Evolutionary conservation across 2,329 filamentous ascomycete species (phyloP).

Genomic region (Aspergillus proliferans): DNA sequence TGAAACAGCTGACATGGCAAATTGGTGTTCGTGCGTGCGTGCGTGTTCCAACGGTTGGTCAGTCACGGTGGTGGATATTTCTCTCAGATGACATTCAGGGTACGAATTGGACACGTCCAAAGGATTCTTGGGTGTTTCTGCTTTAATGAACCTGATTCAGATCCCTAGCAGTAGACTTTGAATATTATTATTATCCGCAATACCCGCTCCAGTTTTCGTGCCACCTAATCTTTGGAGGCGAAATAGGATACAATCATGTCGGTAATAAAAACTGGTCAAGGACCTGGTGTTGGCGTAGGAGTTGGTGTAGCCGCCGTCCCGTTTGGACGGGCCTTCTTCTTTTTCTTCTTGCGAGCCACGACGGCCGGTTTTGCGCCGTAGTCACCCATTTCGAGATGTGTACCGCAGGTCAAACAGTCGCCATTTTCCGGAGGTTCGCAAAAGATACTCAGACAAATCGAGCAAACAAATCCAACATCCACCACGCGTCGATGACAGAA

Average conservation of each 20-base stretch:
- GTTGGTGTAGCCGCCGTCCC: constrained; percentile 53
- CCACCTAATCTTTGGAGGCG: too few species aligned
- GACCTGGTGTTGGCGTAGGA: constrained; percentile 43
- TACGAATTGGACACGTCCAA: not conserved
- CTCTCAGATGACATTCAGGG: not conserved
- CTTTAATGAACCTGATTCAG: not conserved
- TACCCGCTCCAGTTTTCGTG: not conserved
- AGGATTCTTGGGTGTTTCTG: not conserved
- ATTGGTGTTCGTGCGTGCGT: not conserved
- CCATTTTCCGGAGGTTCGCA: constrained; percentile 60
- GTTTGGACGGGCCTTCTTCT: constrained; percentile 59
- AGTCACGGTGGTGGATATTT: not conserved
- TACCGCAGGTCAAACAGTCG: constrained; percentile 78
- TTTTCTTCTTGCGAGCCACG: constrained; percentile 64
- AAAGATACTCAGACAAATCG: constrained; percentile 92
- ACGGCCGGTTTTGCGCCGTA: constrained; percentile 75
- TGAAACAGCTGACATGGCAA: not conserved
- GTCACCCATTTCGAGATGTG: constrained; percentile 65
- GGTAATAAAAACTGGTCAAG: constrained; percentile 11
- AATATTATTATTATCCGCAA: not conserved
- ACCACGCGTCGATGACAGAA: constrained; percentile 92
- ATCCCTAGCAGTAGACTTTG: not conserved
- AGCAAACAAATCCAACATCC: constrained; percentile 90
- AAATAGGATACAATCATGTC: too few species aligned
- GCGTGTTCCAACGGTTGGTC: not conserved